phyloP scores from a whole-genome alignment of 2,329 filamentous ascomycete genomes.

The Penicillium sp. region DNA sequence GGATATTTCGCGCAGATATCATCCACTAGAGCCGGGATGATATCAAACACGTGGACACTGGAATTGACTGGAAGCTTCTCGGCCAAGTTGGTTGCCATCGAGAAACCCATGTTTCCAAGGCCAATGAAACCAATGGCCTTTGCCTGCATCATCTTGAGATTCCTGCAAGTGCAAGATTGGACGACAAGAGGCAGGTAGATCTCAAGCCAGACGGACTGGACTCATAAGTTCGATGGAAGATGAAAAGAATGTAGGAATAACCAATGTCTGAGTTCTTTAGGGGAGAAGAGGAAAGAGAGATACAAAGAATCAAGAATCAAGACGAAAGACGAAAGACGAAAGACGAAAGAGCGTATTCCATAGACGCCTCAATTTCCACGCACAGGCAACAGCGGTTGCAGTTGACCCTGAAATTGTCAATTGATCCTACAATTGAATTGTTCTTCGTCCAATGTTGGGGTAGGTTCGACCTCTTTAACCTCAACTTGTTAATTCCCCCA shows the following conservation, averaged over 20 bases:
- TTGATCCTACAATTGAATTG: too few species aligned
- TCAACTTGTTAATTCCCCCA: not conserved
- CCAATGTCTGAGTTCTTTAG: not conserved
- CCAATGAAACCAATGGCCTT: conserved; percentile 11
- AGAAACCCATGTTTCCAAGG: conserved; percentile 10
- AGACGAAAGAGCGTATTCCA: not conserved
- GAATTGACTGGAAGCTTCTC: conserved; percentile 2
- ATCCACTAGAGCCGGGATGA: not conserved
- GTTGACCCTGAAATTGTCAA: not conserved
- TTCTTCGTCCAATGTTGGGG: not conserved
- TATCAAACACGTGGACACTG: conserved; percentile 7
- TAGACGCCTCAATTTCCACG: not conserved
- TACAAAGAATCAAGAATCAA: not conserved
- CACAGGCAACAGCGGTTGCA: not conserved
- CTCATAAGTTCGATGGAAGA: not conserved
- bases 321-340: not conserved
- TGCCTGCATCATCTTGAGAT: not conserved
- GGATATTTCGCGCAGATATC: not conserved
- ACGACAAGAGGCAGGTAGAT: not conserved
- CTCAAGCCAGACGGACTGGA: not conserved
- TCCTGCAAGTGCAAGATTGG: not conserved
- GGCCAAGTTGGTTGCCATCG: conserved; percentile 8
- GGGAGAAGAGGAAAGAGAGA: not conserved
- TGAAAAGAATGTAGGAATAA: not conserved
- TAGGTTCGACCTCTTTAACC: not conserved